Evolutionary conservation across 176 grass and related monocot species (phyloP), one percentile per base, ranked within the genome.

Genomic region (Echinochloa phyllopogon): DNA sequence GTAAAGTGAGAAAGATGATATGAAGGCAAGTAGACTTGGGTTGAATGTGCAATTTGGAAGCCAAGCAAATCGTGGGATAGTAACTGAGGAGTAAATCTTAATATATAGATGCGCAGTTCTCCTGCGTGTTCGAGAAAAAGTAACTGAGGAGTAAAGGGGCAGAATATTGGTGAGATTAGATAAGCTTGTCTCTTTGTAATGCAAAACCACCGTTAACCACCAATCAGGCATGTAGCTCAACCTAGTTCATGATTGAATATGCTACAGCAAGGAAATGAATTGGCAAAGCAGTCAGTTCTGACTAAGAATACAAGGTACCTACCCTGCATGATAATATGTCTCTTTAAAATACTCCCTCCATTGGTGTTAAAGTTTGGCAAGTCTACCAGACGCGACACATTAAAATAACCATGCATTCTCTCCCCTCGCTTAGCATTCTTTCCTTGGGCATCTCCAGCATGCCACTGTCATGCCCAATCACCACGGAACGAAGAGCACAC

Each of bases 311-410:
- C 12, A 76, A 45, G 57, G 37, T 49, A 73, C 42, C 24, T 69
- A 85, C 17, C 58, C 82, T 80, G 52, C 8, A 89, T 33, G 7
- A 85, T 42, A 79, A 71, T 76, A 82, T 11, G 51, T 75, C 61
- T 87, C n/a, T 42, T 41, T 15, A 62, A 14, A 61, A 83, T 67
- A 33, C 29, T 33, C 29, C 29, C 29, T 33, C 29, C 29, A 33
- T 33, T 33, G 1, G 29, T 33, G 29, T 33, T 33, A 2, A 33
- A 1, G 29, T 33, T 33, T 33, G 29, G 29, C 29, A 33, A 33
- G 29, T 2, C 29, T 33, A 33, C 29, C 29, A 33, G 29, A 33
- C 29, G 2, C 29, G 29, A 33, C 29, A 33, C 29, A 33, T 33
- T 33, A 33, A 33, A 33, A 33, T 2, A 33, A 33, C 29, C 29